These are phyloP conservation scores for Zygotorulaspora florentina DNA, from an alignment of 805 yeast genomes.

Conservation along the genomic window DNA sequence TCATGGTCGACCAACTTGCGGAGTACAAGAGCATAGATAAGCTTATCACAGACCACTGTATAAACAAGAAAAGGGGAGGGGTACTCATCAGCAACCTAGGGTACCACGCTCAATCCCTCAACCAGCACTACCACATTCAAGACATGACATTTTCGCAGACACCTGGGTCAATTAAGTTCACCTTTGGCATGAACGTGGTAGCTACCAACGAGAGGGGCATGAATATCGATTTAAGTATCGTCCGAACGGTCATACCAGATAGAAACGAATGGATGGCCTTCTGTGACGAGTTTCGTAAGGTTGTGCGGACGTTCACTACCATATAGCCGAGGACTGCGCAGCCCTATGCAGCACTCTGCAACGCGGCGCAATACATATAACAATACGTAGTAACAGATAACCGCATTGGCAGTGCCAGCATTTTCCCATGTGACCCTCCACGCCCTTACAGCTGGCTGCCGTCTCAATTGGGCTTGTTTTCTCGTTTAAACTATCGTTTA, in stretches of 20 bases:
- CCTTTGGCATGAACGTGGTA: constrained; percentile 20
- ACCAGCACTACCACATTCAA: constrained; percentile 7
- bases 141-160: constrained; percentile 25
- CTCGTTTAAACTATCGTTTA: neutral
- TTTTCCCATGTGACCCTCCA: neutral
- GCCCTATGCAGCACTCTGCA: neutral
- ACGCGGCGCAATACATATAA: neutral
- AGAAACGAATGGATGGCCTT: constrained; percentile 12
- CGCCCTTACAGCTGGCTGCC: neutral
- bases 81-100: constrained; percentile 27
- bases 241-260: constrained; percentile 14
- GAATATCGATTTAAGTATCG: constrained; percentile 19
- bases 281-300: constrained; percentile 11
- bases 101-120: constrained; percentile 7
- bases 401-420: neutral
- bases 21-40: constrained; percentile 21
- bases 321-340: neutral
- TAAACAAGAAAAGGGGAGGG: constrained; percentile 22
- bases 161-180: constrained; percentile 21
- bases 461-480: neutral
- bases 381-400: too few relatives aligned
- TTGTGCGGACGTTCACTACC: constrained; percentile 2
- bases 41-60: constrained; percentile 14
- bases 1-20: constrained; percentile 20
- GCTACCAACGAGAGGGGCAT: constrained; percentile 25